Base-by-base conservation (phyloP, 192 early-diverging fungal genomes). In the Entomortierella chlamydospora region DNA sequence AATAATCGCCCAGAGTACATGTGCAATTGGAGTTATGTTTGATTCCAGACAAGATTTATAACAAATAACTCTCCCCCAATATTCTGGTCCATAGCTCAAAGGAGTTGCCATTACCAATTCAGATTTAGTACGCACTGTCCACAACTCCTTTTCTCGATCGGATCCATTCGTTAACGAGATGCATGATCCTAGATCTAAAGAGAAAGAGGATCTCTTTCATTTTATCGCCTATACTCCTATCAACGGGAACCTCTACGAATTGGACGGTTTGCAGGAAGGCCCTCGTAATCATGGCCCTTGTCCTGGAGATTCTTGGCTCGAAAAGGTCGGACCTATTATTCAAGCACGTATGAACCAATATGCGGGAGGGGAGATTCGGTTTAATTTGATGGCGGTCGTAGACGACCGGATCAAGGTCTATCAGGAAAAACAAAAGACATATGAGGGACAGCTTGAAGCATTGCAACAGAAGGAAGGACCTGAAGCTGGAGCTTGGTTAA, bases 91-190 rank as follows among this genome's bases (percentile, higher is more conserved):
- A 20, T 64, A 90, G 86, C 63, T 93, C 68, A 93, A 90, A 45
- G 94, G 94, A 5, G 85, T 92, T 30, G 91, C 94, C 6, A 89
- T 95, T 42, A 87, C 91, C 45, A 94, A 95, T 73, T 89, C 89
- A 55, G 94, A 94, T 39, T 65, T 88, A 26, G 88, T 95, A 66
- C 89, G 94, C 18, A 64, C 82, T 2, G 92, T 92, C 13, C 93
- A 95, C 82, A 95, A 95, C 58, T 89, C 89, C n/a, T 95, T 95
- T 82, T 88, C 90, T 20, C 87, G 91, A 9, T 85, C 91, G 2
- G 93, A 95, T 72, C 87, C 92, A 4, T 95, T 95, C 63, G 76
- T 94, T 17, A 88, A 90, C 31, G 92, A 94, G 39, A 84, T 86
- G 61, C 47, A 73, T 9, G 86, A 87, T 22, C 78, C 86, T 9